These are phyloP conservation scores for Pichia insulana DNA, from an alignment of 805 yeast genomes.

Conservation along the genomic window DNA sequence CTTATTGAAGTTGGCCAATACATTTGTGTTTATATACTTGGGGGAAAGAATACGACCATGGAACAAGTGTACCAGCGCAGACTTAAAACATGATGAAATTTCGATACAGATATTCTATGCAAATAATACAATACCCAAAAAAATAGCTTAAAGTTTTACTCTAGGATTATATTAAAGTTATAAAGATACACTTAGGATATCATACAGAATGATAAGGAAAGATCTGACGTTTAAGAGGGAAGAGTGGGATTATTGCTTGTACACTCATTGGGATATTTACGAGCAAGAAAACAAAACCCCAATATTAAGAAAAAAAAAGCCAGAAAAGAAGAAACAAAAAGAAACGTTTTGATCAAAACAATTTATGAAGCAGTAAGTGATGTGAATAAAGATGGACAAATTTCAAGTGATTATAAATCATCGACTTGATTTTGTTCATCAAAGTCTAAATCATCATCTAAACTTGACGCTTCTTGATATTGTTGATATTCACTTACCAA, in stretches of 20 bases:
- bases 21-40: constrained; percentile 14
- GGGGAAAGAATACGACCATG: no score
- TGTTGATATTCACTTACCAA: constrained; percentile 86
- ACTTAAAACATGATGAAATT: no score
- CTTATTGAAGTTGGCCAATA: constrained; percentile 27
- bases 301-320: constrained; percentile 1
- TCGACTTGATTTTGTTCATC: constrained; percentile 18
- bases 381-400: constrained; percentile 5
- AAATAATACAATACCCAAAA: not conserved
- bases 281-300: constrained; percentile 6
- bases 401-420: constrained; percentile 3
- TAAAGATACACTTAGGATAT: constrained; percentile 8
- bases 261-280: no score
- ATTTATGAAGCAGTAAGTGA: constrained; percentile 5
- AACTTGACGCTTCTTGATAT: constrained; percentile 75
- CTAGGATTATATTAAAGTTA: constrained; percentile 3
- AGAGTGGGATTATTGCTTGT: not conserved
- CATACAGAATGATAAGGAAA: not conserved
- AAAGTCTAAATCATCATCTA: constrained; percentile 66
- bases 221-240: not conserved
- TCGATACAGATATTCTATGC: not conserved
- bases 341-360: constrained; percentile 1
- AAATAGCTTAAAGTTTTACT: not conserved
- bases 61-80: no score
- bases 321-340: constrained; percentile 2